Percentiles rank a stretch among this genome's conserved stretches.
phyloP scores from a whole-genome alignment of 1,139 yeast species.

The Yamadazyma buinensis region DNA sequence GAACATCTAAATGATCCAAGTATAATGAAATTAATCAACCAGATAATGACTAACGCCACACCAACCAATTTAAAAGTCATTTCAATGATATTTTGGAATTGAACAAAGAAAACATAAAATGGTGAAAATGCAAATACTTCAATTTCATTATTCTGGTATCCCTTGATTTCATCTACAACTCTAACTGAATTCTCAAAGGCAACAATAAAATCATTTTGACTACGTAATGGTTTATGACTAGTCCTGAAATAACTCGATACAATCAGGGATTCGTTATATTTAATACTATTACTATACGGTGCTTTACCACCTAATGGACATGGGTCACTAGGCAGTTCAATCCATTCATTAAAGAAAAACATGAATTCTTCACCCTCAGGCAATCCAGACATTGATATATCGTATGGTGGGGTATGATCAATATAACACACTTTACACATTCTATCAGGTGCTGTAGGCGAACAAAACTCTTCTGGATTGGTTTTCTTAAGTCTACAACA shows the following conservation, averaged over 20 bases:
- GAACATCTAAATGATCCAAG: conserved; percentile 70
- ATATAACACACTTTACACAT: conserved; percentile 71
- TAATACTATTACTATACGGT: conserved; percentile 68
- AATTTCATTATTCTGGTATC: conserved; percentile 24
- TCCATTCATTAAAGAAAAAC: conserved; percentile 76
- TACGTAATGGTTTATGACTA: conserved; percentile 74
- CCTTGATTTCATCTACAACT: conserved; percentile 56
- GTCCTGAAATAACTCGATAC: conserved; percentile 69
- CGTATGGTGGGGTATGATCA: conserved; percentile 58
- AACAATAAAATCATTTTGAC: conserved; percentile 78
- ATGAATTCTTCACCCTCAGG: conserved; percentile 77
- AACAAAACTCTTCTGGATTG: conserved; percentile 42
- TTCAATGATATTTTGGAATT: conserved; percentile 61
- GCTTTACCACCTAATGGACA: conserved; percentile 97
- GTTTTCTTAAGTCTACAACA: conserved; percentile 71
- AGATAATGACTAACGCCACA: conserved; percentile 55
- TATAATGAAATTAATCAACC: conserved; percentile 50
- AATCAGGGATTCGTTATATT: conserved; percentile 37
- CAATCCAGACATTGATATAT: conserved; percentile 73
- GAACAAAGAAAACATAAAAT: conserved; percentile 89
- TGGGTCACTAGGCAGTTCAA: conserved; percentile 77
- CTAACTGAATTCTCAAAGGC: conserved; percentile 78
- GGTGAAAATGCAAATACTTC: conserved; percentile 90
- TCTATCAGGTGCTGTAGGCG: conserved; percentile 65
- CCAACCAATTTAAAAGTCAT: conserved; percentile 55